Conservation (phyloP, 139 green algal species). For the Axilococcus clingmanii region DNA sequence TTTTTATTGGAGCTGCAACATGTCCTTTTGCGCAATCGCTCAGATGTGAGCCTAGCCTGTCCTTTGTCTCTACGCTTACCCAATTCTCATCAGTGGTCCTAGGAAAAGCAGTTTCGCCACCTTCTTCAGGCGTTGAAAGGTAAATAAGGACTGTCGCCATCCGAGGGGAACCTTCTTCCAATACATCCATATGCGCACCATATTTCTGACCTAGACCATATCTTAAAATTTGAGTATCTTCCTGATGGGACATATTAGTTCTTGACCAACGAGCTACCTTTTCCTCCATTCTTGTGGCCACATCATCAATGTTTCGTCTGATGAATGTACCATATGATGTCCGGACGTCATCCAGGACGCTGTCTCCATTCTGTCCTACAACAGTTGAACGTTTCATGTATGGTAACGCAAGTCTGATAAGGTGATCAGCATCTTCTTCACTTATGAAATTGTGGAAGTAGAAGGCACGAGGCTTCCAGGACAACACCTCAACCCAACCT, state of each 20-base stretch:
- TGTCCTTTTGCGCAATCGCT: constrained; percentile 15
- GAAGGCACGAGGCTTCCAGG: constrained; percentile 61
- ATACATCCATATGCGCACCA: constrained; percentile 61
- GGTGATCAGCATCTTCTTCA: constrained; percentile 55
- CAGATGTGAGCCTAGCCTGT: not conserved
- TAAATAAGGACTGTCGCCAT: constrained; percentile 73
- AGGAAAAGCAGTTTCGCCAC: constrained; percentile 54
- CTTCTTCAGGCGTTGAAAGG: constrained; percentile 29
- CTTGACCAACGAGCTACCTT: constrained; percentile 59
- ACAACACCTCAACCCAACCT: constrained; percentile 52
- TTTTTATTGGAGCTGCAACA: constrained; percentile 32
- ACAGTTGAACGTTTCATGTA: constrained; percentile 71
- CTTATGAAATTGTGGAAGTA: constrained; percentile 75
- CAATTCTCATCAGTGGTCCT: constrained; percentile 1
- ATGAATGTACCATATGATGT: constrained; percentile 77
- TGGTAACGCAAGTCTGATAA: constrained; percentile 36
- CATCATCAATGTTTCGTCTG: constrained; percentile 41
- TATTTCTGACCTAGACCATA: constrained; percentile 81
- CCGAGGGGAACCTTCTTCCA: constrained; percentile 41
- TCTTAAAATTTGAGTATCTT: constrained; percentile 75
- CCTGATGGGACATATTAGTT: constrained; percentile 56
- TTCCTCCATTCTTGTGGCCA: constrained; percentile 50
- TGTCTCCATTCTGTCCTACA: constrained; percentile 42
- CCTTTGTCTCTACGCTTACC: not conserved
- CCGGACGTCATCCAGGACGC: constrained; percentile 50